phyloP scores from a whole-genome alignment of 2,329 filamentous ascomycete species.

The Aspergillaceae sp. region DNA sequence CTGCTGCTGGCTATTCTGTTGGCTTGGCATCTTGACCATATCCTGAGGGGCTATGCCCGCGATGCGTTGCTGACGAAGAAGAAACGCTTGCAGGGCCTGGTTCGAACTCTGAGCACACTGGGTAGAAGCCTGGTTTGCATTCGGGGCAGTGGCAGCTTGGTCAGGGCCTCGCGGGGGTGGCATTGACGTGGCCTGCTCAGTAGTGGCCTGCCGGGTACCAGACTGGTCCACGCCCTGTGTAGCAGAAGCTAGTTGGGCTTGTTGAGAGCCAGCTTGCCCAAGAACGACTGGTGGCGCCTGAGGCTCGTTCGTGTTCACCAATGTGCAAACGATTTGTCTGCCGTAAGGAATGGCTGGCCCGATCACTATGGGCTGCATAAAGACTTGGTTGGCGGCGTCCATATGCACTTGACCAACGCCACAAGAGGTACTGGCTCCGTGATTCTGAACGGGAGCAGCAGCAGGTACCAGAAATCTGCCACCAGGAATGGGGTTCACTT shows the following conservation, averaged over 20 bases:
- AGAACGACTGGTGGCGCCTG: background rate
- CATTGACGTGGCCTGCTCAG: background rate
- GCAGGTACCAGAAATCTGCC: too few relatives aligned
- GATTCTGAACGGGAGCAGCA: too few relatives aligned
- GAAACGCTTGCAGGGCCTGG: constrained; percentile 14
- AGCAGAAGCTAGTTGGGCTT: background rate
- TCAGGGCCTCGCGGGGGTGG: background rate
- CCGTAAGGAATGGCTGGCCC: too few relatives aligned
- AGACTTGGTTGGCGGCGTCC: too few relatives aligned
- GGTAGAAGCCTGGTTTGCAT: background rate
- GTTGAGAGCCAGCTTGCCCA: background rate
- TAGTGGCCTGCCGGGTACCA: background rate
- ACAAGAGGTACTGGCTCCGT: too few relatives aligned
- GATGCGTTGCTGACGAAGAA: constrained; percentile 22
- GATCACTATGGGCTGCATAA: too few relatives aligned
- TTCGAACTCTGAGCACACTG: background rate
- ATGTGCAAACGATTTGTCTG: background rate
- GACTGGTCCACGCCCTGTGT: background rate
- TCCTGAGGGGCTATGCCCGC: constrained; percentile 18
- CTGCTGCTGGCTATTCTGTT: background rate
- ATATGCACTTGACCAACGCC: too few relatives aligned
- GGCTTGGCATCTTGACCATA: constrained; percentile 12
- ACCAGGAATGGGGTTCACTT: too few relatives aligned
- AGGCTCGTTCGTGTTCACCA: background rate
- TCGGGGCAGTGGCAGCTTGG: background rate